Percentiles rank a stretch among this genome's conserved stretches.
phyloP scores from a whole-genome alignment of 2,329 filamentous ascomycete genomes.

The Pyrenophora graminea region DNA sequence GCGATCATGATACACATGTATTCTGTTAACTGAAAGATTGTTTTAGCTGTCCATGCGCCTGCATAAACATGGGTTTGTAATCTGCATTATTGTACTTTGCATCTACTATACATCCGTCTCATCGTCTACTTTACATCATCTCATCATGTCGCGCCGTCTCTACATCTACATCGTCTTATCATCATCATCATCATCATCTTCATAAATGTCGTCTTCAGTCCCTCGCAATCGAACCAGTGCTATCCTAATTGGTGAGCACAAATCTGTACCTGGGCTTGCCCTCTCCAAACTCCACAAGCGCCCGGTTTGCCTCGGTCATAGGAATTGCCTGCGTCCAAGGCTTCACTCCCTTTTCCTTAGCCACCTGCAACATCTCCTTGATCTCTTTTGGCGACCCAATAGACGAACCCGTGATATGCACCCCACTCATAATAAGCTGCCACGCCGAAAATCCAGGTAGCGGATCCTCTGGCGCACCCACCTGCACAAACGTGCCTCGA shows the following conservation, averaged over 20 bases:
- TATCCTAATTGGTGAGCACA: conserved; percentile 38
- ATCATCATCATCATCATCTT: no score
- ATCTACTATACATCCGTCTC: no score
- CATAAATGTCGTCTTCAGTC: no score
- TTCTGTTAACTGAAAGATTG: no score
- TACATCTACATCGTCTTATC: no score
- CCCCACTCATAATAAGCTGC: conserved; percentile 61
- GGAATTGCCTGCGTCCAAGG: conserved; percentile 66
- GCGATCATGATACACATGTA: no score
- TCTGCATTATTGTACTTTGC: no score
- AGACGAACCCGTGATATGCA: conserved; percentile 50
- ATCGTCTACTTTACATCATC: no score
- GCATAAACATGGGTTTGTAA: no score
- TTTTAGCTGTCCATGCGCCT: no score
- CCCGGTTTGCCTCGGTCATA: conserved; percentile 59
- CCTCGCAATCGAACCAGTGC: neutral
- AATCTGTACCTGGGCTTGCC: conserved; percentile 57
- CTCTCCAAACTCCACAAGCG: conserved; percentile 60
- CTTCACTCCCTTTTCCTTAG: conserved; percentile 61
- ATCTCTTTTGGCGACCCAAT: conserved; percentile 63
- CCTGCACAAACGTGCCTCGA: conserved; percentile 67
- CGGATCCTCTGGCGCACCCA: conserved; percentile 67
- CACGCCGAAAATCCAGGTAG: conserved; percentile 61
- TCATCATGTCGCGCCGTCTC: no score
- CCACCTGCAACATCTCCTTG: conserved; percentile 64